Conservation (phyloP, 306 rosid genomes). For the Cicer pinnatifidum region DNA sequence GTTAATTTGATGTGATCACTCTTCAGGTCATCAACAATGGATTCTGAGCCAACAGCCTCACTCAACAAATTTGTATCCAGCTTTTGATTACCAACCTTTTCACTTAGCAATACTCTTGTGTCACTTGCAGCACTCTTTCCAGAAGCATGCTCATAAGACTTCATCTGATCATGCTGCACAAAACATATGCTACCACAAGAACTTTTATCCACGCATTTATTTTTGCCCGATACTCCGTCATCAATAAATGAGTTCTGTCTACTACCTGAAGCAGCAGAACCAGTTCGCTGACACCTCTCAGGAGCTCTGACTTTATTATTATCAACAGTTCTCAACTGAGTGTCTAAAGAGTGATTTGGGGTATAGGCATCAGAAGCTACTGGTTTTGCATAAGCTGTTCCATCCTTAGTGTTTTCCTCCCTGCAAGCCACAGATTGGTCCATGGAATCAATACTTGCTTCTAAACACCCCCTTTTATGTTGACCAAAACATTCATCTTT, state of each 20-base stretch:
- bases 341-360: conserved; percentile 24
- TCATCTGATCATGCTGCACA: conserved; percentile 38
- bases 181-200: conserved; percentile 43
- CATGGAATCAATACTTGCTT: conserved; percentile 41
- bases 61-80: conserved; percentile 43
- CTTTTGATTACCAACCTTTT: conserved; percentile 44
- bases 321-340: conserved; percentile 42
- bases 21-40: conserved; percentile 40
- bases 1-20: conserved; percentile 49
- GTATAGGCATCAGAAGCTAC: conserved; percentile 43
- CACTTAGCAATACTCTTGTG: conserved; percentile 34
- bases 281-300: conserved; percentile 44
- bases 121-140: conserved; percentile 37
- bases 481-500: conserved; percentile 49
- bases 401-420: conserved; percentile 34
- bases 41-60: conserved; percentile 43
- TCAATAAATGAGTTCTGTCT: conserved; percentile 40
- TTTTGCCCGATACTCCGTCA: conserved; percentile 39
- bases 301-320: conserved; percentile 31
- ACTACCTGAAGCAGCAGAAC: conserved; percentile 47
- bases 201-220: conserved; percentile 33
- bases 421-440: conserved; percentile 37
- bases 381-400: conserved; percentile 29
- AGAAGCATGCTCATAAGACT: conserved; percentile 38
- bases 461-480: conserved; percentile 38